Evolutionary conservation across 2,329 filamentous ascomycete species (phyloP), one percentile per base, ranked within the genome.

Genomic region (Cladophialophora chaetospira): DNA sequence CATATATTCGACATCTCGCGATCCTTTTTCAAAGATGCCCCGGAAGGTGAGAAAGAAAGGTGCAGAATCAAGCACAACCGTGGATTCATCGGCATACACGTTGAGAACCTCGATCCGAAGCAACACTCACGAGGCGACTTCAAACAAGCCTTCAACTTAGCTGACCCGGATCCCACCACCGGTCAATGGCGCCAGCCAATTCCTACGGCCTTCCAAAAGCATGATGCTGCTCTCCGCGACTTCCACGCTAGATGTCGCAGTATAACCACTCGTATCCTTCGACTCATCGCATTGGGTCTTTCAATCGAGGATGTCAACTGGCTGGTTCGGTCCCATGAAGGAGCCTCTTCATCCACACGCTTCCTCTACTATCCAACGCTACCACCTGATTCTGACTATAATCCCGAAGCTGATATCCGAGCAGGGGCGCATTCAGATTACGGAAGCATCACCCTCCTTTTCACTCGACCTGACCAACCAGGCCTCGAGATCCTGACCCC

Each of bases 81-180:
- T 43, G 94, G 93, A 57, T 97, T 91, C 91, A 84, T 88, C 1
- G 85, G 84, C 15, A 92, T 96, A 88, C 88, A 93, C 67, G 84
- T 85, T 13, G 93, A 97, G 75, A 93, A 88, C 0, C 76, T 97
- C 8, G 93, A 97, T 70, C 91, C 92, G 2, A 84, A 86, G 65
- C 85, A 86, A 55, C 91, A 96, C 71, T 84, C 85, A 72, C 89
- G 88, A 78, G 67, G 89, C 13, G 91, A 96, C 69, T 91, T 90
- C 66, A 96, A 96, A 79, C 91, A 96, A 89, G 90, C 88, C 35
- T 93, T 97, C 80, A 97, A 97, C 76, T 88, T 97, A 69, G 89
- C 87, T 62, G 84, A 89, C 65, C 96, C 94, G 69, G 69, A 78
- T 57, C 42, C 21, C 2, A 65, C 83, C 60, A 43, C 33, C 8